Evolutionary conservation across 192 early-diverging fungal genomes (phyloP).

Genomic region (Hyaloraphidium curvatum): DNA sequence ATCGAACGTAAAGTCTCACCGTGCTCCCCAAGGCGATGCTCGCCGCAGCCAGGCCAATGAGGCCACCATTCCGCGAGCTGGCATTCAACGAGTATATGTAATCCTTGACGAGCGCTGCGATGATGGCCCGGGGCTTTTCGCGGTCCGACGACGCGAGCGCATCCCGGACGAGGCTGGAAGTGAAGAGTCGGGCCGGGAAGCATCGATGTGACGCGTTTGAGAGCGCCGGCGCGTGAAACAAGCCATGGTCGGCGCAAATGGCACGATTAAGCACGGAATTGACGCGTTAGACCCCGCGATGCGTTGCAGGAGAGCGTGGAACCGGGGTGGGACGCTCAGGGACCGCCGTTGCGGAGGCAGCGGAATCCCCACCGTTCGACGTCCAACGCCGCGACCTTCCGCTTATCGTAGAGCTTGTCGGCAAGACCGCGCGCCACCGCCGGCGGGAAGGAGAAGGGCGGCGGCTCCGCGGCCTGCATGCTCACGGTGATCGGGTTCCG

Average conservation of each 20-base stretch:
- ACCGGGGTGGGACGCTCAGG: no score
- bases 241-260: background rate
- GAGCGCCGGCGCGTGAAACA: background rate
- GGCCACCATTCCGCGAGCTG: constrained; percentile 76
- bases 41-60: constrained; percentile 76
- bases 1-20: no score
- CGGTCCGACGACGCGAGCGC: background rate
- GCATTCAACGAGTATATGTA: constrained; percentile 74
- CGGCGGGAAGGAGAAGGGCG: no score
- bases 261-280: no score
- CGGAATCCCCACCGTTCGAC: constrained; percentile 49
- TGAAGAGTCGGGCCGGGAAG: background rate
- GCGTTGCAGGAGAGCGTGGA: no score
- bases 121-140: constrained; percentile 18
- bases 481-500: no score
- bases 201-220: background rate
- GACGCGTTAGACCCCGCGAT: no score
- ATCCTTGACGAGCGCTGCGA: constrained; percentile 61
- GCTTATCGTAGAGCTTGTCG: constrained; percentile 81
- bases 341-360: no score
- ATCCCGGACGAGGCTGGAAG: background rate
- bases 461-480: no score
- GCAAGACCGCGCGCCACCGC: no score
- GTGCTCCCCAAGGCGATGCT: constrained; percentile 71
- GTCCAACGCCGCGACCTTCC: constrained; percentile 76